These are phyloP conservation scores for Alternaria sp. DNA, from an alignment of 2,329 filamentous ascomycete genomes.

Conservation along the genomic window DNA sequence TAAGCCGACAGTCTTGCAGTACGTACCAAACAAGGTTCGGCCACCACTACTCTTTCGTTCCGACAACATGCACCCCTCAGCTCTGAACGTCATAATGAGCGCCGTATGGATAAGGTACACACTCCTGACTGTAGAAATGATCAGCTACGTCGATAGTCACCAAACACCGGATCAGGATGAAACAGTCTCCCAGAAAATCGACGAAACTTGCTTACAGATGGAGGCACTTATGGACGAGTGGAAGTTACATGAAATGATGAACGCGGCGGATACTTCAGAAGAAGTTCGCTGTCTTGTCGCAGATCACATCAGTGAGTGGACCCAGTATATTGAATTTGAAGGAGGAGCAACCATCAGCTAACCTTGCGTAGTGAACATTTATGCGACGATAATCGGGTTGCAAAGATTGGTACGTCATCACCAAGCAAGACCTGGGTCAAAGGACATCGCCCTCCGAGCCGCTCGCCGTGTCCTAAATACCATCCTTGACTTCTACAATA, in stretches of 20 bases:
- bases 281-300: constrained; percentile 29
- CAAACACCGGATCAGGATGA: constrained; percentile 1
- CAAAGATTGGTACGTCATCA: constrained; percentile 25
- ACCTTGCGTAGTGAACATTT: constrained; percentile 28
- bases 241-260: constrained; percentile 28
- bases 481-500: constrained; percentile 30
- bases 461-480: constrained; percentile 36
- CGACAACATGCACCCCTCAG: constrained; percentile 30
- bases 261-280: constrained; percentile 6
- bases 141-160: constrained; percentile 29
- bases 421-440: constrained; percentile 13
- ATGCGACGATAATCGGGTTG: constrained; percentile 38
- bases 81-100: constrained; percentile 21
- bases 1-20: constrained; percentile 36
- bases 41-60: constrained; percentile 30
- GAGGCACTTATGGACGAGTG: constrained; percentile 24
- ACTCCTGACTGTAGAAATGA: constrained; percentile 27
- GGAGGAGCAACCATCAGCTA: background rate
- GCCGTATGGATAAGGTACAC: constrained; percentile 36
- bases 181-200: constrained; percentile 18
- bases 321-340: background rate
- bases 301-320: constrained; percentile 29
- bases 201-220: constrained; percentile 26
- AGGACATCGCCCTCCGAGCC: constrained; percentile 29
- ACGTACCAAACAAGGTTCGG: constrained; percentile 28